Conservation (phyloP, 2,329 filamentous ascomycete genomes). For the Balansia obtecta region DNA sequence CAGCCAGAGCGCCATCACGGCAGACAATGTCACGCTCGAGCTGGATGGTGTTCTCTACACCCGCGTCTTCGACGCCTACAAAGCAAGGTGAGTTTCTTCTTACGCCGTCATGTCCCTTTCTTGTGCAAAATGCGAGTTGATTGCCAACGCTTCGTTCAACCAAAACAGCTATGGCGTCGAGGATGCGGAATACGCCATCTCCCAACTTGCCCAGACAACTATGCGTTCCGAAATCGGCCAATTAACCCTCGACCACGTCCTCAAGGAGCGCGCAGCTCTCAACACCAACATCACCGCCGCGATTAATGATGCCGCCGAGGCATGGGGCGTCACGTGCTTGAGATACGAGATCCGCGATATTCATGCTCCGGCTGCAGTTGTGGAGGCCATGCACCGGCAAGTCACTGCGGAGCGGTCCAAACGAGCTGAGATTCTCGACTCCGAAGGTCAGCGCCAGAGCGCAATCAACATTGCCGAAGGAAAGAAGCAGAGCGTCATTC, state of each 20-base stretch:
- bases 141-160: not conserved
- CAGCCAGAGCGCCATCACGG: slow-evolving; percentile 93
- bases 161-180: slow-evolving; percentile 78
- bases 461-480: slow-evolving; percentile 99
- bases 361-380: slow-evolving; percentile 84
- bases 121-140: not conserved
- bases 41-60: slow-evolving; percentile 94
- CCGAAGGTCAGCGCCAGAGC: slow-evolving; percentile 89
- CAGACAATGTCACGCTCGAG: slow-evolving; percentile 95
- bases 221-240: slow-evolving; percentile 99
- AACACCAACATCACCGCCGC: slow-evolving; percentile 98
- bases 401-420: slow-evolving; percentile 96
- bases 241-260: slow-evolving; percentile 87
- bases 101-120: not conserved
- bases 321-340: slow-evolving; percentile 92
- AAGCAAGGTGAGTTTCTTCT: slow-evolving; percentile 58
- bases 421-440: slow-evolving; percentile 93
- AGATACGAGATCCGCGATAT: slow-evolving; percentile 98
- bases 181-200: slow-evolving; percentile 97
- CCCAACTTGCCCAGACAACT: slow-evolving; percentile 92
- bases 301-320: slow-evolving; percentile 94
- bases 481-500: slow-evolving; percentile 90
- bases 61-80: slow-evolving; percentile 93
- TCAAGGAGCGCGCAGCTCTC: slow-evolving; percentile 90
- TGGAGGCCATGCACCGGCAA: slow-evolving; percentile 96